Evolutionary conservation across 2,329 filamentous ascomycete genomes (phyloP), one percentile per base, ranked within the genome.

Genomic region (Beauveria varroae): DNA sequence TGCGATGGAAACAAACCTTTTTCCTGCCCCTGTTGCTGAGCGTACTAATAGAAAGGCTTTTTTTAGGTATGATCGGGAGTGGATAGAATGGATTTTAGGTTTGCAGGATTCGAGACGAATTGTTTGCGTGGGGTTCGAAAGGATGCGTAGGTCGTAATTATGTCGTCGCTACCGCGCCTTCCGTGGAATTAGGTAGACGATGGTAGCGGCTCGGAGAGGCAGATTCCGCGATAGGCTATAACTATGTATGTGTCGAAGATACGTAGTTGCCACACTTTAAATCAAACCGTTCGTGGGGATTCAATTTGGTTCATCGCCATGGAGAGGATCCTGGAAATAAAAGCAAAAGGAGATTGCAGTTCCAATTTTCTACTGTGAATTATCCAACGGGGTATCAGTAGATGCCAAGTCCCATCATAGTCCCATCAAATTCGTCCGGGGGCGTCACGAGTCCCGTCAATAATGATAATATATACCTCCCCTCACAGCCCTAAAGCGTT

Each of bases 401-500:
- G 10, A 7, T 18, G 34, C 46, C 56, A 43, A 26, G 30, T 51
- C 57, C 47, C 57, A 47, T 20, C 49, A 28, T 37, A 8, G 30
- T 51, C 57, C 47, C 57, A 54, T 20, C 49, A 53, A 59, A 12
- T 26, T 44, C 34, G 7, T 14, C 46, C 2, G 20, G 37, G 18
- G 22, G 34, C n/a, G 37, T 22, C 18, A 12, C 46, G 30, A 57
- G 41, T 18, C 20, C 34, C 9, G 54, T 37, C 43, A 41, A 50
- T 28, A 50, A 10, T 40, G 4, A 34, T 20, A 46, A 5, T 16
- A 2, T 12, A 41, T 1, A 5, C 41, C 28, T 8, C 37, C 8
- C 49, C 14, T 72, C 66, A 75, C 49, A 75, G 61, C 3, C 73
- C 73, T 60, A 75, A 62, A 30, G 73, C 72, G 64, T 67, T 67